Conservation (phyloP, 495 filamentous ascomycete species). For the Aeminium ludgeri region DNA sequence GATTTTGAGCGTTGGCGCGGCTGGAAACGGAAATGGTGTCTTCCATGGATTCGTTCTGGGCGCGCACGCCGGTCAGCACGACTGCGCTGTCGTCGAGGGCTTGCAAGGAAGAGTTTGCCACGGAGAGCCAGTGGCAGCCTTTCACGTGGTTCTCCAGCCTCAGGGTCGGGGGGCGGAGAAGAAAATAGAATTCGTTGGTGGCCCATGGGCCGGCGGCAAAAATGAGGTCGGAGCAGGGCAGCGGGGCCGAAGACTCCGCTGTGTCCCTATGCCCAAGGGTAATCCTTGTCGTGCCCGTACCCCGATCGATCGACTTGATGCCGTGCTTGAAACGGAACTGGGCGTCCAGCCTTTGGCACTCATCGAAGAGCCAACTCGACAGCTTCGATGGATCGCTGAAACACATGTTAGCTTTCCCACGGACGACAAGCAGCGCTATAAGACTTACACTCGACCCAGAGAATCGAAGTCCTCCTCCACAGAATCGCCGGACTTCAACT, state of each 20-base stretch:
- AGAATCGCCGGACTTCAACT: too few relatives aligned
- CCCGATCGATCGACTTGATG: not conserved
- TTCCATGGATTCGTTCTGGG: not conserved
- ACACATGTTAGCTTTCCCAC: not conserved
- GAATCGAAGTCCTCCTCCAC: not conserved
- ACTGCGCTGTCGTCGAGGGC: conserved; percentile 3
- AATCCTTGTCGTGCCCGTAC: not conserved
- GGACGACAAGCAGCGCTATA: not conserved
- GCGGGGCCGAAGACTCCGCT: not conserved
- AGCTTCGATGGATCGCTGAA: conserved; percentile 3
- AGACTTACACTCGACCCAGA: conserved; percentile 1
- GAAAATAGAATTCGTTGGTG: conserved; percentile 1
- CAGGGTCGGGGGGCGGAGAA: not conserved
- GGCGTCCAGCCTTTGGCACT: conserved; percentile 5
- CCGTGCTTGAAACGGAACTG: conserved; percentile 4
- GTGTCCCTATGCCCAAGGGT: not conserved
- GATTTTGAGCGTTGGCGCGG: not conserved
- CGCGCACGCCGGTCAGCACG: not conserved
- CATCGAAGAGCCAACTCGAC: conserved; percentile 1
- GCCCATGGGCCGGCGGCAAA: conserved; percentile 10
- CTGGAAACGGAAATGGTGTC: conserved; percentile 3
- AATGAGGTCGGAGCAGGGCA: conserved; percentile 7
- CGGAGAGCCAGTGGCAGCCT: not conserved
- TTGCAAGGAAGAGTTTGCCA: not conserved
- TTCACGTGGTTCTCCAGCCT: not conserved